These are phyloP conservation scores for Geoglossum glabrum DNA, from an alignment of 495 filamentous ascomycete species.

Conservation along the genomic window DNA sequence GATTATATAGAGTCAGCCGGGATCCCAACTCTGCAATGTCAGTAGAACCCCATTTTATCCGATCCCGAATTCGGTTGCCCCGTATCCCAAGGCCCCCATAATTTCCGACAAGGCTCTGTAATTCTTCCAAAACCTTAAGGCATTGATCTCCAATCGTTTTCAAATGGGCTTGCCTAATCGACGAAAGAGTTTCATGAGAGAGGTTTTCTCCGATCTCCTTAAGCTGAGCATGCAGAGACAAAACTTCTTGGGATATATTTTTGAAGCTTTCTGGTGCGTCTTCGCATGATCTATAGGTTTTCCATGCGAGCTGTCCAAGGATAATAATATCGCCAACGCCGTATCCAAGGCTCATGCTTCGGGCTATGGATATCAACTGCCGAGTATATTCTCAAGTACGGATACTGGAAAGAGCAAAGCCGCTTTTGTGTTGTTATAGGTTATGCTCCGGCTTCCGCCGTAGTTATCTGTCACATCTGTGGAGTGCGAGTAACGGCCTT, in stretches of 20 bases:
- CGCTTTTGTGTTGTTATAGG: no score
- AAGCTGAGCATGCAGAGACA: conserved; percentile 19
- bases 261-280: conserved; percentile 18
- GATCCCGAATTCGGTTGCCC: conserved; percentile 20
- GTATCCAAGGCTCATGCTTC: conserved; percentile 16
- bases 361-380: no score
- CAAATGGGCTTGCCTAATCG: conserved; percentile 10
- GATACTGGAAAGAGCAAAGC: no score
- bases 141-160: conserved; percentile 13
- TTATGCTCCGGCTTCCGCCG: no score
- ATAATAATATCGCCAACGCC: conserved; percentile 10
- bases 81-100: conserved; percentile 20
- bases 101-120: conserved; percentile 14
- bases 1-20: conserved; percentile 14
- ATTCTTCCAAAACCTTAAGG: conserved; percentile 13
- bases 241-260: conserved; percentile 17
- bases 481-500: no score
- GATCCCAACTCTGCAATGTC: conserved; percentile 17
- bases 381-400: no score
- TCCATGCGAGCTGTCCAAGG: conserved; percentile 9
- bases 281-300: conserved; percentile 18
- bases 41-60: conserved; percentile 16
- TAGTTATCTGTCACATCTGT: no score
- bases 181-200: conserved; percentile 9
- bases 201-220: conserved; percentile 19